phyloP scores from a whole-genome alignment of 441 rosid genomes.

The Breynia disticha region DNA sequence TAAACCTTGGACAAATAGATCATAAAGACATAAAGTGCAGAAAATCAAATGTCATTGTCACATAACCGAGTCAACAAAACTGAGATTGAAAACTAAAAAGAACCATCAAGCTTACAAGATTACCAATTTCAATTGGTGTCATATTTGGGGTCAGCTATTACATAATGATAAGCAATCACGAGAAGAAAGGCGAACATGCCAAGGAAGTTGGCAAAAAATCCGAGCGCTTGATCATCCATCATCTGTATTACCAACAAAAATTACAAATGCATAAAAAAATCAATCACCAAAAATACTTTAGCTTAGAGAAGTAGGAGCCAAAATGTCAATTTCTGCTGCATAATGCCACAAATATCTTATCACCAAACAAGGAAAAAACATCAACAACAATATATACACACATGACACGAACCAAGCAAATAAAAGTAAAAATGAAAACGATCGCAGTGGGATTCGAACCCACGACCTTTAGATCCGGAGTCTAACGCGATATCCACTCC shows the following conservation, averaged over 20 bases:
- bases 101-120: too few relatives aligned
- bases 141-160: slow-evolving; percentile 74
- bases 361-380: slow-evolving; percentile 5
- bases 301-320: too few relatives aligned
- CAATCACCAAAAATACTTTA: not conserved
- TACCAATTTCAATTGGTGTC: slow-evolving; percentile 33
- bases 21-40: too few relatives aligned
- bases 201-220: slow-evolving; percentile 69
- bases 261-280: too few relatives aligned
- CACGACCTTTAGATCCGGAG: slow-evolving; percentile 99
- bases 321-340: too few relatives aligned
- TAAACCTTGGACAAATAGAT: too few relatives aligned
- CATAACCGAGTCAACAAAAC: not conserved
- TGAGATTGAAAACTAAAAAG: not conserved
- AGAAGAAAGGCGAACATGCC: slow-evolving; percentile 65
- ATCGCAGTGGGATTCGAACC: slow-evolving; percentile 99
- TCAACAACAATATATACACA: too few relatives aligned
- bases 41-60: not conserved
- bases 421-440: slow-evolving; percentile 11
- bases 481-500: slow-evolving; percentile 99
- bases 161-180: slow-evolving; percentile 75
- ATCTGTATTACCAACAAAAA: slow-evolving; percentile 38
- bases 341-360: too few relatives aligned
- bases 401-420: not conserved
- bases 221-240: slow-evolving; percentile 74